Conservation (phyloP, 352 stramenopile genomes). For the Globisporangium lucens region DNA sequence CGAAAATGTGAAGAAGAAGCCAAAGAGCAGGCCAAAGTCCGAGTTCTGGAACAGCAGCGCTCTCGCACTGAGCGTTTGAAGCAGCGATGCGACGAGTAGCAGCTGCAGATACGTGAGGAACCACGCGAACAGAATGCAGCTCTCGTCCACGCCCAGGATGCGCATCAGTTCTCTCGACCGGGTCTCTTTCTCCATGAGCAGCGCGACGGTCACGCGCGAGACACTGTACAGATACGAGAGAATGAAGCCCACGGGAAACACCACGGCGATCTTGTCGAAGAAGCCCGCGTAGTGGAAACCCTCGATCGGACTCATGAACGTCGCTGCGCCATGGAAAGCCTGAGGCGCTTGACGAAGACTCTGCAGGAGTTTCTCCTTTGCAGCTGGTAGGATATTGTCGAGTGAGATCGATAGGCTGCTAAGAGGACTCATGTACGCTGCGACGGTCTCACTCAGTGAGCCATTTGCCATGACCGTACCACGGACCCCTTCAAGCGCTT, state of each 20-base stretch:
- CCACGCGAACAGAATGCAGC: slow-evolving; percentile 48
- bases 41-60: slow-evolving; percentile 50
- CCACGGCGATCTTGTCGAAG: slow-evolving; percentile 67
- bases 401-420: slow-evolving; percentile 16
- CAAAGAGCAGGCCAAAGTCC: slow-evolving; percentile 35
- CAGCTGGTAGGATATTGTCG: slow-evolving; percentile 17
- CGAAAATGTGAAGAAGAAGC: slow-evolving; percentile 76
- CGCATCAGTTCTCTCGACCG: slow-evolving; percentile 88
- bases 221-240: slow-evolving; percentile 92
- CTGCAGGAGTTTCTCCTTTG: slow-evolving; percentile 35
- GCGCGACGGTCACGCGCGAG: slow-evolving; percentile 84
- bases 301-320: slow-evolving; percentile 49
- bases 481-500: slow-evolving; percentile 3
- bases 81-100: slow-evolving; percentile 37
- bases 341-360: slow-evolving; percentile 62
- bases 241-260: slow-evolving; percentile 90
- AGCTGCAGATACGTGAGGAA: slow-evolving; percentile 79
- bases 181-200: slow-evolving; percentile 92
- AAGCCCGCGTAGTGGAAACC: slow-evolving; percentile 65
- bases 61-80: slow-evolving; percentile 39
- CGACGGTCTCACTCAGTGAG: background rate
- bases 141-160: slow-evolving; percentile 88
- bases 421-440: slow-evolving; percentile 19
- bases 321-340: slow-evolving; percentile 40
- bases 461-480: background rate